Evolutionary conservation across 176 grass and related monocot genomes (phyloP), one percentile per base, ranked within the genome.

Genomic region (Paspalum vaginatum): DNA sequence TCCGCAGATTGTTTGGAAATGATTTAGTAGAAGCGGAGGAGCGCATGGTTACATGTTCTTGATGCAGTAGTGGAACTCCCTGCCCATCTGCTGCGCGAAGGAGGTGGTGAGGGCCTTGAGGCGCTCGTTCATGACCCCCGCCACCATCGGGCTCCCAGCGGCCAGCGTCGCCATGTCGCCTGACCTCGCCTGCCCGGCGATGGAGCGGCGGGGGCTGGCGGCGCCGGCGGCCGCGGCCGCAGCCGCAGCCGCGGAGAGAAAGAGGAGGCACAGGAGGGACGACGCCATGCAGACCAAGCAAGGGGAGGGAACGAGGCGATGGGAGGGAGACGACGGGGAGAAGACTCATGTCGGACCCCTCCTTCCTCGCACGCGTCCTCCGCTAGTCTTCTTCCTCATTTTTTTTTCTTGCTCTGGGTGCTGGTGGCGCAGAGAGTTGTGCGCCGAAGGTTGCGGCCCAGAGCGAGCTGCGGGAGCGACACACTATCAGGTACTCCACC

Each of bases 21-120:
- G 32, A 32, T 32, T 32, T 32, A 32, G 32, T 32, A 32, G 32
- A 32, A 32, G 32, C 32, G 32, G 32, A 32, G 1, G 32, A 32
- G 32, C 32, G 32, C 32, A 32, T 32, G 32, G 32, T 32, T 54
- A 97, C 93, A 87, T 65, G 71, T 97, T 81, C 76, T 88, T 88
- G 87, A 97, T 92, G 80, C 94, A 97, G 84, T 87, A 98, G 14
- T 85, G 83, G 9, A 94, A 84, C 25, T 87, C 51, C 67, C 79
- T 70, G 48, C 77, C 85, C 4, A 91, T 87, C 51, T 92, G 89
- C 42, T 17, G 59, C 0, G 85, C 80, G 49, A 98, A 83, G 18
- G 64, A 80, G 20, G 18, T 22, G 1, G 94, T 94, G 61, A 97
- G 37, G 50, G 69, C 56, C 79, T 73, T 86, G 37, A 97, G 40